Percentiles rank a stretch among this genome's conserved stretches.
Evolutionary conservation across 2,329 filamentous ascomycete species (phyloP).

Genomic region (Penicillium occitanis): DNA sequence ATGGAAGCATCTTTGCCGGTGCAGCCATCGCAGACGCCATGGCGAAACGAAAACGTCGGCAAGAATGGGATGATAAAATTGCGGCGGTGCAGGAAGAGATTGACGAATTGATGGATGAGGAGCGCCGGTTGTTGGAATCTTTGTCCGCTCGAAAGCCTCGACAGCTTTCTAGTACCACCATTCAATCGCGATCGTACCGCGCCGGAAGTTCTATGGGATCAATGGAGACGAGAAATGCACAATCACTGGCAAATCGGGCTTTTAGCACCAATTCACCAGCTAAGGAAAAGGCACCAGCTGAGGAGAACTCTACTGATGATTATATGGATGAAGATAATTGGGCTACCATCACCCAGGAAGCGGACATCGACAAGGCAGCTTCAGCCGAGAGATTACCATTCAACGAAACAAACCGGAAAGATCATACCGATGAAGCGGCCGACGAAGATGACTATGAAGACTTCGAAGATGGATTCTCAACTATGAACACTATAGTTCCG

Average conservation of each 20-base stretch:
- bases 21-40: slow-evolving; percentile 44
- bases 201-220: neutral
- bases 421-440: neutral
- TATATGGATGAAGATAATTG: neutral
- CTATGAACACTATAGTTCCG: slow-evolving; percentile 22
- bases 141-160: slow-evolving; percentile 24
- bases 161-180: neutral
- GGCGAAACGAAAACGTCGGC: slow-evolving; percentile 41
- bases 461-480: neutral
- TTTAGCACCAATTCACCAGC: slow-evolving; percentile 26
- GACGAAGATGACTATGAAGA: slow-evolving; percentile 16
- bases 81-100: slow-evolving; percentile 45
- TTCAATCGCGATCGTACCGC: slow-evolving; percentile 11
- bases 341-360: neutral
- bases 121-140: slow-evolving; percentile 36
- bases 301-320: neutral
- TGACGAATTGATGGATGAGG: slow-evolving; percentile 40
- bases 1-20: slow-evolving; percentile 45
- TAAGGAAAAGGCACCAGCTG: neutral
- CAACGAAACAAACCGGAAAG: neutral
- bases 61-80: slow-evolving; percentile 45
- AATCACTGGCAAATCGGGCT: slow-evolving; percentile 21
- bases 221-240: slow-evolving; percentile 3
- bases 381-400: neutral
- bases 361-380: neutral